Evolutionary conservation across 768 basidiomycete genomes (phyloP), one percentile per base, ranked within the genome.

Genomic region (Filobasidium floriforme): DNA sequence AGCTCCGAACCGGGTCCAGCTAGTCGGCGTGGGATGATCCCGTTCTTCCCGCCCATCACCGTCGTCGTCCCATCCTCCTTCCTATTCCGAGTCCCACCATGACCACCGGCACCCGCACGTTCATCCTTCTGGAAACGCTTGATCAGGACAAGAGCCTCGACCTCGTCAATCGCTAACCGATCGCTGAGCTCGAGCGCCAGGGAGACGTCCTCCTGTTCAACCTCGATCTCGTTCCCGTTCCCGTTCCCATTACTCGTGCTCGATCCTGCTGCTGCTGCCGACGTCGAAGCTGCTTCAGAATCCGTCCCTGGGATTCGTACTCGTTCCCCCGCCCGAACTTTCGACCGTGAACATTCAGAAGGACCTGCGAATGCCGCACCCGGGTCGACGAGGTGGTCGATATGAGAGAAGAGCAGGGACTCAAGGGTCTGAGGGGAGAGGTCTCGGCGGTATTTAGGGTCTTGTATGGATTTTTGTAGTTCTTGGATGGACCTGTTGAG

Each of bases 171-270:
- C 4, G 41, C 60, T 12, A 68, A 32, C n/a, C 51, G 51, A 18
- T 68, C 63, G 29, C 67, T 68, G 46, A 68, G n/a, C 32, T 51
- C 62, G 18, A 61, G 15, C 1, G 63, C 67, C 4, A 63, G 46
- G 11, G 29, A 9, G 19, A 29, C 60, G 26, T 68, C 63, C 9
- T 41, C 49, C 11, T 68, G 60, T n/a, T 43, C 26, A 11, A 65
- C 37, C 12, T 60, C 60, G 51, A 68, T 40, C 18, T 65, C 60
- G 37, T 18, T 51, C n/a, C 44, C 41, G 19, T 65, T 65, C 22
- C 64, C 54, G 5, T 59, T 43, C 32, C 32, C 9, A 3, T 3
- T 37, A 9, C 32, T 37, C 32, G 32, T 37, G n/a, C n/a, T n/a
- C n/a, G n/a, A n/a, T 37, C 32, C 32, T 9, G 32, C 32, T 37